Base-by-base conservation (phyloP, 108 stramenopile genomes). In the Cyclostephanos tholiformis region DNA sequence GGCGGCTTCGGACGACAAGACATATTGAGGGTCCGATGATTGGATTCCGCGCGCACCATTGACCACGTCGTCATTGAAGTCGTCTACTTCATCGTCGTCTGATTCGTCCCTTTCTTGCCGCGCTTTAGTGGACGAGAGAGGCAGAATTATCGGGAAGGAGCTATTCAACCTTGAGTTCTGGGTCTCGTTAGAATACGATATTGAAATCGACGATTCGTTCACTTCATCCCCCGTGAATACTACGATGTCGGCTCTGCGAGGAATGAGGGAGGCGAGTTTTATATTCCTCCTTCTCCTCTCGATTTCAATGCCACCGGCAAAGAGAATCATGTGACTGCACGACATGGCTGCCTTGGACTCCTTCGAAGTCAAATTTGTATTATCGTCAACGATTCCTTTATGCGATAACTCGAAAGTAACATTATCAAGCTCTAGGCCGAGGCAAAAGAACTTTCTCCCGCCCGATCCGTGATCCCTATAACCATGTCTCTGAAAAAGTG, bases 21-120 rank as follows among this genome's bases (percentile, higher is more conserved):
- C 65, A 20, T 74, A 67, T 75, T 94, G 91, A 44, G 89, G 86
- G 65, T 91, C 88, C 19, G 79, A 55, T 13, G 82, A 55, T 41
- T 87, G 71, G 11, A 88, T 72, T 30, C 53, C 19, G 11, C 36
- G 17, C n/a, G 41, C 17, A 10, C 70, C 63, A 39, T 19, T 35
- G 27, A 50, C 30, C 22, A 41, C 50, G 11, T 65, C 69, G 27
- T 62, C 50, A 17, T 63, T 55, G 48, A 81, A 29, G 22, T 62
- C 39, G 65, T 84, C 72, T 53, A 79, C 83, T 27, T 65, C 59
- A 44, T 80, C 69, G 6, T 66, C 69, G 30, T 87, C 86, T 4
- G 84, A 82, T 60, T 88, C 89, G 51, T 94, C 91, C 64, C 80
- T 84, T 49, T 89, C 85, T 78, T 94, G 89, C 17, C 87, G 72